A percentile compares a stretch with the other conserved stretches of the same genome.
Evolutionary conservation across 306 rosid genomes (phyloP).

Genomic region (Quercus variabilis): DNA sequence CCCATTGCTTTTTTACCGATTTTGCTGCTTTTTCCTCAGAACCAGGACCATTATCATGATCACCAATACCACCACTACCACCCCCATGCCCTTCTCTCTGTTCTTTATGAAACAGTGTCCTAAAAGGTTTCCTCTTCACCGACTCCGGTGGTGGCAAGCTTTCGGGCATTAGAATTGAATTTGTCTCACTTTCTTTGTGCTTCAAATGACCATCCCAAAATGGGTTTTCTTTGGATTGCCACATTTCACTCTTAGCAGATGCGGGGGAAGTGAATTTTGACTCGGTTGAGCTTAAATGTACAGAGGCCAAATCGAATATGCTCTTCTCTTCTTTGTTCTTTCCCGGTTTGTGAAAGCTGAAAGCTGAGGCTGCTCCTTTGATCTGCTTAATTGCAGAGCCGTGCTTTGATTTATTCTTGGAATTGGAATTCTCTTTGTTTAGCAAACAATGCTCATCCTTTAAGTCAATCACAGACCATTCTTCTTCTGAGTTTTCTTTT

Average conservation of each 20-base stretch:
- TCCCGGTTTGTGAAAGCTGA: slow-evolving; percentile 54
- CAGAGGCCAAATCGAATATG: slow-evolving; percentile 48
- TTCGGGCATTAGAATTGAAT: slow-evolving; percentile 58
- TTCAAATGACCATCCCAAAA: slow-evolving; percentile 32
- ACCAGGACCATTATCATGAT: slow-evolving; percentile 22
- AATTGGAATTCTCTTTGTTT: slow-evolving; percentile 48
- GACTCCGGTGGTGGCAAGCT: slow-evolving; percentile 45
- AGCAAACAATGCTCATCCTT: slow-evolving; percentile 56
- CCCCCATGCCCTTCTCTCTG: slow-evolving; percentile 40
- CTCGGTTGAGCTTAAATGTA: slow-evolving; percentile 9
- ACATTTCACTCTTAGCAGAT: slow-evolving; percentile 15
- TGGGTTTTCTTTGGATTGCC: slow-evolving; percentile 32
- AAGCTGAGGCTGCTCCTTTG: slow-evolving; percentile 79
- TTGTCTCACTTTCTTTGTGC: slow-evolving; percentile 27
- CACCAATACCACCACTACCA: slow-evolving; percentile 11
- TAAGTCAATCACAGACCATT: slow-evolving; percentile 87
- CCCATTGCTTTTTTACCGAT: slow-evolving; percentile 69
- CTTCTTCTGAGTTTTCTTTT: slow-evolving; percentile 58
- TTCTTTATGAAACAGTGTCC: slow-evolving; percentile 66
- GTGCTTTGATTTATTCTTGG: slow-evolving; percentile 47
- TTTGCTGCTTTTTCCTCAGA: slow-evolving; percentile 35
- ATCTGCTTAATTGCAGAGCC: slow-evolving; percentile 63
- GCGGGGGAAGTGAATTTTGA: slow-evolving; percentile 15
- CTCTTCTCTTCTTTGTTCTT: slow-evolving; percentile 58
- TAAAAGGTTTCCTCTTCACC: slow-evolving; percentile 67